These are phyloP conservation scores for Blastobotrys parvus DNA, from an alignment of 805 yeast species.

Conservation along the genomic window DNA sequence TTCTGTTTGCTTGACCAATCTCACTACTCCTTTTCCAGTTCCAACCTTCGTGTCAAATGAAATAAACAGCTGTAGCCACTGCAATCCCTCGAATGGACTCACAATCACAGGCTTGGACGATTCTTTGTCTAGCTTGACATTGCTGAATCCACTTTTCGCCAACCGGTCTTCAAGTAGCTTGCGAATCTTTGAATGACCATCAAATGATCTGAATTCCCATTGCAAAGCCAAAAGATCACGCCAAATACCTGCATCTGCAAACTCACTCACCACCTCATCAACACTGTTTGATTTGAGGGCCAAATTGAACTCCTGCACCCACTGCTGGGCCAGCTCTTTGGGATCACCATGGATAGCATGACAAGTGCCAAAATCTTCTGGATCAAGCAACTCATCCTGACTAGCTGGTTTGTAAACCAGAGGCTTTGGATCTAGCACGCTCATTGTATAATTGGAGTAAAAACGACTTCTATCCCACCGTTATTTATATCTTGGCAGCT, in stretches of 20 bases:
- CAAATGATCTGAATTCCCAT: background rate
- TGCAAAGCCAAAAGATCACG: background rate
- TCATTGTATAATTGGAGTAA: no score
- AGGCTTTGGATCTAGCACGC: no score
- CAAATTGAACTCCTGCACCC: background rate
- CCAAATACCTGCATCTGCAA: background rate
- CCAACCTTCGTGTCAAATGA: constrained; percentile 13
- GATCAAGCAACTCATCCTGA: background rate
- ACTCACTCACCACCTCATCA: background rate
- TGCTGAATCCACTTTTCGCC: background rate
- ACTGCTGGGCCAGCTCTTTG: background rate
- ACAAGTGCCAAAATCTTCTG: background rate
- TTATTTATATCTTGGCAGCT: no score
- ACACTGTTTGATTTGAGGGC: background rate
- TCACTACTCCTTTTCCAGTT: constrained; percentile 9
- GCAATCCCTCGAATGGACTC: background rate
- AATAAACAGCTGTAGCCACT: constrained; percentile 5
- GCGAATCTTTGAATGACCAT: background rate
- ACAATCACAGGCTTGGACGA: background rate
- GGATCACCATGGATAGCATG: background rate
- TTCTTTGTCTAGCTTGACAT: background rate
- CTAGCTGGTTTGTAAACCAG: background rate
- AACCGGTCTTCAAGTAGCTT: background rate
- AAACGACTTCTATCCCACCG: no score
- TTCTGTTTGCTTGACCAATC: constrained; percentile 6